Evolutionary conservation across 306 rosid genomes (phyloP), one percentile per base, ranked within the genome.

Genomic region (Vigna mungo): DNA sequence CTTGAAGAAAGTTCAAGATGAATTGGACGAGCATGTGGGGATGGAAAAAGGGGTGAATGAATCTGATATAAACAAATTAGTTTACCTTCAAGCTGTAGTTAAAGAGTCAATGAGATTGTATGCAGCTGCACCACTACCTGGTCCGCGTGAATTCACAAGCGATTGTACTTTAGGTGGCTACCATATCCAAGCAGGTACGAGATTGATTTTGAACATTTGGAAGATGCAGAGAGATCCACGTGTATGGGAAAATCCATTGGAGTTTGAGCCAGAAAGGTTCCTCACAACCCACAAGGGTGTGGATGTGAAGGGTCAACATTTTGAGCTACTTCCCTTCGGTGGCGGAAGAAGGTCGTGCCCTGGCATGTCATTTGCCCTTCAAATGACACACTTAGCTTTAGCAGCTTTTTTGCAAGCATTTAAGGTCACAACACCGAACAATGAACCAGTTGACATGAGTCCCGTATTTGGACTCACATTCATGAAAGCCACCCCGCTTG

Each of bases 311-410:
- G 92, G 94, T 16, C 75, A 78, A 7, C 74, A 83, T 55, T 87
- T 80, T 25, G 88, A 84, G 77, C 68, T 89, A 0, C 69, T 86
- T 18, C 96, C 94, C 0, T 87, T 91, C 66, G 92, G 92, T 0
- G 34, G 81, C 7, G 96, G 96, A 10, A 81, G 96, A 81, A 87
- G 96, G 75, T 6, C 53, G 0, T 89, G 93, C 23, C 92, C 94
- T 9, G 92, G 89, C 7, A 48, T 76, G 0, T 41, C 62, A 2
- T 72, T 84, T 34, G 87, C 77, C 3, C 80, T 91, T 52, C 85
- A 85, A 32, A 72, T 87, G 85, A 68, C 79, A 16, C 51, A 53
- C 0, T 74, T 89, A 14, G 71, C 84, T 1, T 11, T 87, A 7
- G 94, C 89, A 15, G 17, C 78, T 54, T 71, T 87, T 16, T 49